phyloP scores from a whole-genome alignment of 257 asterid species.

The Plantago ovata region DNA sequence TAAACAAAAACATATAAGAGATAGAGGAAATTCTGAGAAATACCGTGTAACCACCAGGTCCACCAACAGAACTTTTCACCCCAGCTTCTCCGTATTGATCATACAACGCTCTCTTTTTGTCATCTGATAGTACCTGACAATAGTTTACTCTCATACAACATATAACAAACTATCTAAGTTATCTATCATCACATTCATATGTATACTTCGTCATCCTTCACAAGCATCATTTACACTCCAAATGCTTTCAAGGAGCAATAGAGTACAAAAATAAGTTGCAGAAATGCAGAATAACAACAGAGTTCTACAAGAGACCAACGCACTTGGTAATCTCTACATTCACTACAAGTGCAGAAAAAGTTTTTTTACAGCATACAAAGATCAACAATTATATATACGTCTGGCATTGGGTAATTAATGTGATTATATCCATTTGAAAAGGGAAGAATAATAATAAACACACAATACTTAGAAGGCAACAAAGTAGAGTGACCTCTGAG shows the following conservation, averaged over 20 bases:
- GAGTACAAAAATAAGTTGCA: constrained; percentile 7
- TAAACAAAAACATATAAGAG: constrained; percentile 3
- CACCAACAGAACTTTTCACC: constrained; percentile 78
- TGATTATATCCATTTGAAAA: too few species aligned
- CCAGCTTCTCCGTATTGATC: constrained; percentile 99
- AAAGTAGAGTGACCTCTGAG: too few species aligned
- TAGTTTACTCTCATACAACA: constrained; percentile 18
- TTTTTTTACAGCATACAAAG: background rate
- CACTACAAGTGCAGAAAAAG: too few species aligned
- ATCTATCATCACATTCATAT: background rate
- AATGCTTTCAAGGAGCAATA: too few species aligned
- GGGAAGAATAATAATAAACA: too few species aligned
- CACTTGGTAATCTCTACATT: too few species aligned
- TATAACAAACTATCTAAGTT: constrained; percentile 12
- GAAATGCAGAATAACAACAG: too few species aligned
- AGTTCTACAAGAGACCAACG: too few species aligned
- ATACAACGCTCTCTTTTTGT: constrained; percentile 87
- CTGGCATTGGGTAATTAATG: too few species aligned
- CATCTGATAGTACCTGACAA: constrained; percentile 99
- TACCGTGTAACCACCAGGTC: constrained; percentile 93
- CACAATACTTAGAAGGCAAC: too few species aligned
- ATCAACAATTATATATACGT: background rate
- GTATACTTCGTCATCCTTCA: background rate
- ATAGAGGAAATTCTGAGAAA: constrained; percentile 10
- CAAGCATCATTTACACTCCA: too few species aligned